phyloP scores from a whole-genome alignment of 768 basidiomycete species.

The Boletus sp. region DNA sequence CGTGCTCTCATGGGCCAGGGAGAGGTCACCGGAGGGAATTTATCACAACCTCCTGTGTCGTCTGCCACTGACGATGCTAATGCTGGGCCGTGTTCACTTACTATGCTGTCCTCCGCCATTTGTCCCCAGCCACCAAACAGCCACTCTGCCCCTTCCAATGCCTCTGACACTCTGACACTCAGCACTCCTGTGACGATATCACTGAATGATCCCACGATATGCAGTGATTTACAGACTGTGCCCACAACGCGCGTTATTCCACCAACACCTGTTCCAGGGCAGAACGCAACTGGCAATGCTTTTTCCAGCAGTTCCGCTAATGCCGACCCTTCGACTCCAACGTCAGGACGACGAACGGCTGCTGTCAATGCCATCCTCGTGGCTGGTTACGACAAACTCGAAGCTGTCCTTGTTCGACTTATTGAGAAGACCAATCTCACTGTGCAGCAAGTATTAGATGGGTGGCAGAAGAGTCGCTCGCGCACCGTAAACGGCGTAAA shows the following conservation, averaged over 20 bases:
- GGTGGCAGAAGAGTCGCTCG: slow-evolving; percentile 5
- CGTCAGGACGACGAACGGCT: background rate
- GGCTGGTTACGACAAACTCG: background rate
- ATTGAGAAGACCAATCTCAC: background rate
- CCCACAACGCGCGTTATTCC: too few relatives aligned
- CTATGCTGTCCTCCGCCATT: background rate
- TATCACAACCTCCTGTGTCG: too few relatives aligned
- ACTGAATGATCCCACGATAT: too few relatives aligned
- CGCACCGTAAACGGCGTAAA: background rate
- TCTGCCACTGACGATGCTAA: too few relatives aligned
- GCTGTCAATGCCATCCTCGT: background rate
- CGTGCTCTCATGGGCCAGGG: background rate
- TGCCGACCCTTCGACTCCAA: background rate
- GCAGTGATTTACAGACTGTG: too few relatives aligned
- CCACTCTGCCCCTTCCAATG: too few relatives aligned
- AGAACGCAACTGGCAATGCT: too few relatives aligned
- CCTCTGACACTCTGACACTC: too few relatives aligned
- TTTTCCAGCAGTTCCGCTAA: too few relatives aligned
- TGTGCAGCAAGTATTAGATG: slow-evolving; percentile 1
- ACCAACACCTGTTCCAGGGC: too few relatives aligned
- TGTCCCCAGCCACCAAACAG: too few relatives aligned
- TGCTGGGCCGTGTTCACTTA: background rate
- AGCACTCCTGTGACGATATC: too few relatives aligned
- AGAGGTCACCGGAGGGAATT: background rate
- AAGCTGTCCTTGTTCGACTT: background rate